Conservation (phyloP, 225 moss, liverwort and hornwort species). For the Pseudoscleropodium purum region DNA sequence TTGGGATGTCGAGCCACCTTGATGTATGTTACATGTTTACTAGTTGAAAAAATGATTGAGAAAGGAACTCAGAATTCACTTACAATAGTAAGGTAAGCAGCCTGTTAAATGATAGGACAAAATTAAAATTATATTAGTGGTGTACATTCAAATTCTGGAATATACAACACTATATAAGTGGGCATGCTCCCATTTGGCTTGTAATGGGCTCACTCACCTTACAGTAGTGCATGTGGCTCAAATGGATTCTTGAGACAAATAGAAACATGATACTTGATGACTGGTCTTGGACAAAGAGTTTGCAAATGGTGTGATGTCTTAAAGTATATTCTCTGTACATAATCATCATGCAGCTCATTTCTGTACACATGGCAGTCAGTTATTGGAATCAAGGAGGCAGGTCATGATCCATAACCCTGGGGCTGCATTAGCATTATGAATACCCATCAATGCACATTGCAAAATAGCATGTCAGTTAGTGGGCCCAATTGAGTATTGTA, state of each 20-base stretch:
- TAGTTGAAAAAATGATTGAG: neutral
- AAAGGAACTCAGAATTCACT: neutral
- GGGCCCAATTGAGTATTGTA: too few species aligned
- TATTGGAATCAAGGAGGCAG: too few species aligned
- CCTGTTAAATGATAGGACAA: too few species aligned
- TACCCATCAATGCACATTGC: too few species aligned
- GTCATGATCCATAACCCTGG: too few species aligned
- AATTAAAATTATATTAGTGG: neutral
- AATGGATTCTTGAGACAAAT: neutral
- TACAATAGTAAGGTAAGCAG: neutral
- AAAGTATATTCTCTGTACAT: accelerated
- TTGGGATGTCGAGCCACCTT: neutral
- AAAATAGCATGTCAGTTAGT: too few species aligned
- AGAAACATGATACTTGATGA: accelerated
- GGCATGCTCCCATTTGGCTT: neutral
- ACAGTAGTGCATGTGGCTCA: neutral
- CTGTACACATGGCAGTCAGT: too few species aligned
- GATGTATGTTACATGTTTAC: neutral
- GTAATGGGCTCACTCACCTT: neutral
- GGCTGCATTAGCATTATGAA: too few species aligned
- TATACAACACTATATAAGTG: accelerated
- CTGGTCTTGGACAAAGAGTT: accelerated
- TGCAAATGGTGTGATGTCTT: neutral
- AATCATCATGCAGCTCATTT: too few species aligned
- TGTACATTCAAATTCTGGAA: neutral